Evolutionary conservation across 164 flowering plant genomes (phyloP).

Genomic region (Buxus sempervirens): DNA sequence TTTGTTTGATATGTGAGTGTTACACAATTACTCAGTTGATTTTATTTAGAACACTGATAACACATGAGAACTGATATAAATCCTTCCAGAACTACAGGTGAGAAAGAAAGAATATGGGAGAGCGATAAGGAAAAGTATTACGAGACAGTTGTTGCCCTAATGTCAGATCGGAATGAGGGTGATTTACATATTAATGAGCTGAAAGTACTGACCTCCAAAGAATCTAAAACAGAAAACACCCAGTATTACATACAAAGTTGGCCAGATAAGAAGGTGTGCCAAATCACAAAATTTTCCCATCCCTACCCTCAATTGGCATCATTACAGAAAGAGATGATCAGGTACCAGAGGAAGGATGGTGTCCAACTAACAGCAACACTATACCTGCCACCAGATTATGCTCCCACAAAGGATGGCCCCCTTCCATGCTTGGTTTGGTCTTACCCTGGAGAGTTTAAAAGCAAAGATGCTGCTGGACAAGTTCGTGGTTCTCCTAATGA

Average conservation of each 20-base stretch:
- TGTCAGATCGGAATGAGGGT: slow-evolving; percentile 87
- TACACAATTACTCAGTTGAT: slow-evolving; percentile 7
- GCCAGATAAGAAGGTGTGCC: slow-evolving; percentile 68
- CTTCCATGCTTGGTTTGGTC: slow-evolving; percentile 97
- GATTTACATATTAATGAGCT: slow-evolving; percentile 60
- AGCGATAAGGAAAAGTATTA: slow-evolving; percentile 85
- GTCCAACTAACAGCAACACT: slow-evolving; percentile 96
- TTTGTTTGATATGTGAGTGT: slow-evolving; percentile 86
- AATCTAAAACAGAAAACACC: slow-evolving; percentile 94
- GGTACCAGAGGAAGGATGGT: slow-evolving; percentile 90
- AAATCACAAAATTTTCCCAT: slow-evolving; percentile 87
- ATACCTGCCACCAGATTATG: slow-evolving; percentile 89
- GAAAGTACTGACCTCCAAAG: slow-evolving; percentile 85
- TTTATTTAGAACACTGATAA: background rate
- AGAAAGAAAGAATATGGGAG: slow-evolving; percentile 93
- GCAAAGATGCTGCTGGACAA: slow-evolving; percentile 98
- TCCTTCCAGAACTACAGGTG: slow-evolving; percentile 77
- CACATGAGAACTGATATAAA: slow-evolving; percentile 19
- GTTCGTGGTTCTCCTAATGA: slow-evolving; percentile 99
- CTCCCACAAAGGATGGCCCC: slow-evolving; percentile 86
- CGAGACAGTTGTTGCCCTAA: slow-evolving; percentile 85
- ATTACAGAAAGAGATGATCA: slow-evolving; percentile 91
- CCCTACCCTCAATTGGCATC: slow-evolving; percentile 93
- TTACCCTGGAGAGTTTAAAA: slow-evolving; percentile 97
- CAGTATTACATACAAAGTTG: slow-evolving; percentile 71